These are phyloP conservation scores for Globisporangium paddicum DNA, from an alignment of 352 stramenopile genomes.

Conservation along the genomic window DNA sequence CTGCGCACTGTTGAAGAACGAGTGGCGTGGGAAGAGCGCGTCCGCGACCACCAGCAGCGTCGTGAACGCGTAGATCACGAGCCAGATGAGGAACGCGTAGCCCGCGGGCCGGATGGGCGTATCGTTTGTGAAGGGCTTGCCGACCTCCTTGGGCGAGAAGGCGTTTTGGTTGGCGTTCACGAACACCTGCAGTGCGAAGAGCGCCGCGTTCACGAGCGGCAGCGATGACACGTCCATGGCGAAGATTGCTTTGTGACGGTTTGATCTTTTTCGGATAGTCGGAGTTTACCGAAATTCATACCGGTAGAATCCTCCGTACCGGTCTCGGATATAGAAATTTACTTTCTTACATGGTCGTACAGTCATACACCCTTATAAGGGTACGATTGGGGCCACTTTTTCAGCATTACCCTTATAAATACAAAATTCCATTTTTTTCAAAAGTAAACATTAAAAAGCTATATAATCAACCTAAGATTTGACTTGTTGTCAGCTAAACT, in stretches of 20 bases:
- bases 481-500: too few species aligned
- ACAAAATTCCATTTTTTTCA: too few species aligned
- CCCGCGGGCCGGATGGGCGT: constrained; percentile 9
- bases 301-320: too few species aligned
- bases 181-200: constrained; percentile 48
- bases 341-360: too few species aligned
- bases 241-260: background rate
- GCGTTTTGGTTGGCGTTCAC: constrained; percentile 34
- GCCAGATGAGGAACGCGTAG: constrained; percentile 21
- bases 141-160: constrained; percentile 22
- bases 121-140: constrained; percentile 3
- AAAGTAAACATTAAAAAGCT: too few species aligned
- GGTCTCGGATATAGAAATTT: too few species aligned
- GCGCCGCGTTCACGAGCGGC: constrained; percentile 40
- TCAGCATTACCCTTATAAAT: too few species aligned
- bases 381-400: too few species aligned
- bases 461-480: too few species aligned
- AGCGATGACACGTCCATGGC: constrained; percentile 12
- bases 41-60: constrained; percentile 19
- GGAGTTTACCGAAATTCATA: too few species aligned
- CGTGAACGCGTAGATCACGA: constrained; percentile 19
- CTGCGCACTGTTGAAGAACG: constrained; percentile 13
- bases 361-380: too few species aligned
- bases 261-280: background rate
- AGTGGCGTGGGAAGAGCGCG: constrained; percentile 12